These are phyloP conservation scores for Dothideomycetidae sp. DNA, from an alignment of 2,329 filamentous ascomycete species.

Conservation along the genomic window DNA sequence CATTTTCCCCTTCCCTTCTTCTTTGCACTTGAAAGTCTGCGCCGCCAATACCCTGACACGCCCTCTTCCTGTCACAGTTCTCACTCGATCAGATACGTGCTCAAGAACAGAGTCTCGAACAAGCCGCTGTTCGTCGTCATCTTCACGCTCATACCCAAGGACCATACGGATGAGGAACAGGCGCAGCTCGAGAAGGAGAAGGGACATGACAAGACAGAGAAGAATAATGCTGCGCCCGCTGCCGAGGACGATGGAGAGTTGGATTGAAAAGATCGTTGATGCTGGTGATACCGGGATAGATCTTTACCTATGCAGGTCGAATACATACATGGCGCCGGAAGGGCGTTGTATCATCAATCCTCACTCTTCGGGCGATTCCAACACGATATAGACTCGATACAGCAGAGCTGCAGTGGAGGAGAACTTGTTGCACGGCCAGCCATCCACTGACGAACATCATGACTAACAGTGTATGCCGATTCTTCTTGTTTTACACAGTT, in stretches of 20 bases:
- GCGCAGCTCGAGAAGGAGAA: conserved; percentile 11
- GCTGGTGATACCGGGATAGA: too few relatives aligned
- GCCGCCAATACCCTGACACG: conserved; percentile 19
- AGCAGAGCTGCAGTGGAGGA: too few relatives aligned
- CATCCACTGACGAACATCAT: too few relatives aligned
- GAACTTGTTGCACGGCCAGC: too few relatives aligned
- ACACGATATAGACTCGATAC: too few relatives aligned
- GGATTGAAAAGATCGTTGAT: conserved; percentile 16
- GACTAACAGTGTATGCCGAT: too few relatives aligned
- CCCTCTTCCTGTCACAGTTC: conserved; percentile 38
- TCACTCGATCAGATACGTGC: conserved; percentile 78
- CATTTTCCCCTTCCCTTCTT: conserved; percentile 17
- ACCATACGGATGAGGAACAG: conserved; percentile 34
- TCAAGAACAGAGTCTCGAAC: conserved; percentile 63
- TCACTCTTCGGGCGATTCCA: too few relatives aligned
- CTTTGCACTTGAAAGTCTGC: conserved; percentile 4
- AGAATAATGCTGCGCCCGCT: conserved; percentile 1
- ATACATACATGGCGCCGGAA: too few relatives aligned
- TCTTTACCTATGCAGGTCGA: too few relatives aligned
- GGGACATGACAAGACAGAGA: conserved; percentile 9
- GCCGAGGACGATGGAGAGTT: conserved; percentile 16
- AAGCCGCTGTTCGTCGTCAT: conserved; percentile 68
- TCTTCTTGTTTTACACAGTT: too few relatives aligned
- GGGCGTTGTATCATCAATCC: too few relatives aligned
- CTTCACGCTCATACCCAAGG: conserved; percentile 61